Base-by-base conservation (phyloP, 768 basidiomycete genomes). In the Pholiota conissans region DNA sequence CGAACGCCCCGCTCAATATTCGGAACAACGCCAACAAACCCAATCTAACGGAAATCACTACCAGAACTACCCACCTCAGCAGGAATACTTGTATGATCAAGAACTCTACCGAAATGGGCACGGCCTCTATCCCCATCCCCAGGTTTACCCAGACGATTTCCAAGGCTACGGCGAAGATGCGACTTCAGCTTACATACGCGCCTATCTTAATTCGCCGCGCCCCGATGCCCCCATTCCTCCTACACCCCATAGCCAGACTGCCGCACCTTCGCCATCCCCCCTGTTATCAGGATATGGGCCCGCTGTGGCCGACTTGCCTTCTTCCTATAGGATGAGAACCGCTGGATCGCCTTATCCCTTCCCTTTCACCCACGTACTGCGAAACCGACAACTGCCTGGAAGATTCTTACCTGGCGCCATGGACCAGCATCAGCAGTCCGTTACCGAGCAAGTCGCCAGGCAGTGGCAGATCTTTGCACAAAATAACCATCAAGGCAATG, bases 401-500 rank as follows among this genome's bases (percentile, higher is more conserved):
- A n/a, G 47, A 27, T 22, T 50, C 56, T 22, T 63, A 62, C 35
- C 58, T 65, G 29, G 68, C 85, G 65, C 72, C 76, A 48, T 58
- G 74, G 60, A 74, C n/a, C n/a, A n/a, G 75, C 2, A 84, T 90
- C 57, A 83, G 85, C 60, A 18, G 18, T 30, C 40, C 9, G n/a
- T 54, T 18, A 46, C 40, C 5, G 85, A 89, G 63, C 87, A 90
- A 65, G 73, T 90, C n/a, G 83, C 83, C 1, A 76, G 83, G 34
- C 90, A 91, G 69, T 89, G 86, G 84, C 89, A 89, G 66, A 83
- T 89, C 61, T 91, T 86, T 60, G 89, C 90, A 3, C 80, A 88
- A 65, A 91, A 89, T 63, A 81, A 85, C 16, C 82, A 78, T 14
- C 82, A 78, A 30, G 81, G 79, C 8, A 74, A 77, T 37, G 74